Evolutionary conservation across 139 green algal species (phyloP).

Genomic region (Parachlorella kessleri): DNA sequence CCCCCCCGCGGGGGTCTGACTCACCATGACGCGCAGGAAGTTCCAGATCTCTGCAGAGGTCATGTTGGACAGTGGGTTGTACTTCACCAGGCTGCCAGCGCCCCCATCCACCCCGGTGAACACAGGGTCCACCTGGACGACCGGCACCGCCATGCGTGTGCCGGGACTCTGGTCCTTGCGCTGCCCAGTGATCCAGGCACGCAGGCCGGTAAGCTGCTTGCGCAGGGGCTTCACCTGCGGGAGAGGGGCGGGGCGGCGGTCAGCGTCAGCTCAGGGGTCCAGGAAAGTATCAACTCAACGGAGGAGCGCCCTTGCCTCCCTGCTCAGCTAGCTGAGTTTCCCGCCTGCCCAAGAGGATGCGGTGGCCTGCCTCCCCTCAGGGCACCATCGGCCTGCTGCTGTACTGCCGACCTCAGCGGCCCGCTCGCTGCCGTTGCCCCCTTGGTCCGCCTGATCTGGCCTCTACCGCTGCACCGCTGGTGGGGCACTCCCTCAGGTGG

Average conservation of each 20-base stretch:
- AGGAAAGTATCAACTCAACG: too few species aligned
- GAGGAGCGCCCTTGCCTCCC: too few species aligned
- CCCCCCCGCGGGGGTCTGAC: background rate
- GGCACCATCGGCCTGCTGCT: too few species aligned
- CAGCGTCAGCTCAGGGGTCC: too few species aligned
- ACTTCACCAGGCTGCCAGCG: conserved; percentile 93
- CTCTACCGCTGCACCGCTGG: too few species aligned
- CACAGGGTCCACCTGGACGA: conserved; percentile 90
- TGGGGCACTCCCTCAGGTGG: too few species aligned
- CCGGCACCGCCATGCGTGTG: conserved; percentile 86
- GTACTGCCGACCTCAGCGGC: too few species aligned
- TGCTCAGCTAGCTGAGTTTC: too few species aligned
- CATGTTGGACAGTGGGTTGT: conserved; percentile 96
- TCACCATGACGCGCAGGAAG: conserved; percentile 95
- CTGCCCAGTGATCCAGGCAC: conserved; percentile 98
- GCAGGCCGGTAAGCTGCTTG: conserved; percentile 83
- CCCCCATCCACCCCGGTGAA: conserved; percentile 89
- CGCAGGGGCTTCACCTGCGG: conserved; percentile 85
- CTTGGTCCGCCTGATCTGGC: too few species aligned
- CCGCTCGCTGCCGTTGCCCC: too few species aligned
- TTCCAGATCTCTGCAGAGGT: conserved; percentile 92
- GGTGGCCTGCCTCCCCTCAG: too few species aligned
- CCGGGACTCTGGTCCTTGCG: conserved; percentile 97
- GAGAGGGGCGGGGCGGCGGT: background rate
- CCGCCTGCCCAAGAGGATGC: too few species aligned